A percentile compares a stretch with the other conserved stretches of the same genome.
Conservation (phyloP, 768 basidiomycete species). For the Trametopsis cervina region DNA sequence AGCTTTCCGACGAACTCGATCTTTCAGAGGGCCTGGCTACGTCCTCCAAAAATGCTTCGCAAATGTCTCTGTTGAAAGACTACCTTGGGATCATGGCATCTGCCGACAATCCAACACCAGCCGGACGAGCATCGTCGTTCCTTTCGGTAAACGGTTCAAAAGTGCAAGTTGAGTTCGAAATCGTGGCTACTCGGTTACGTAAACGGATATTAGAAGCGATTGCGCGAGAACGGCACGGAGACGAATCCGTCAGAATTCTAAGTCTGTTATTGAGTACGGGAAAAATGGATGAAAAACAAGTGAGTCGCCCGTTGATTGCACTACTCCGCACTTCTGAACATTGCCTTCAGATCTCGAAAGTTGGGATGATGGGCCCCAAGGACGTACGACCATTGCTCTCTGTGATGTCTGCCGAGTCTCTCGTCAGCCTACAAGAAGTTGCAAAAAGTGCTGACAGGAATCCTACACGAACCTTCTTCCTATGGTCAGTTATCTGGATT, state of each 20-base stretch:
- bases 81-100: slow-evolving; percentile 76
- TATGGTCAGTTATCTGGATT: slow-evolving; percentile 53
- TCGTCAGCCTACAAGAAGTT: slow-evolving; percentile 91
- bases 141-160: slow-evolving; percentile 64
- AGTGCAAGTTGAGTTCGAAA: slow-evolving; percentile 75
- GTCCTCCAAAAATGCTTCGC: slow-evolving; percentile 46
- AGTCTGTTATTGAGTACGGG: slow-evolving; percentile 73
- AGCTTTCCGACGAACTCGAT: slow-evolving; percentile 55
- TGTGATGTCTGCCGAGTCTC: slow-evolving; percentile 68
- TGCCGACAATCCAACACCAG: slow-evolving; percentile 75
- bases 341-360: slow-evolving; percentile 72
- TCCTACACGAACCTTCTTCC: slow-evolving; percentile 82
- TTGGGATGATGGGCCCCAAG: slow-evolving; percentile 88
- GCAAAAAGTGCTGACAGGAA: slow-evolving; percentile 88
- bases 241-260: slow-evolving; percentile 76
- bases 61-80: slow-evolving; percentile 60
- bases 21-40: slow-evolving; percentile 57
- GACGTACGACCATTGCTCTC: slow-evolving; percentile 79
- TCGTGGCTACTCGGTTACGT: slow-evolving; percentile 59
- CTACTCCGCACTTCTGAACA: not conserved
- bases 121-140: slow-evolving; percentile 65
- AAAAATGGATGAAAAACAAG: slow-evolving; percentile 94
- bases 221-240: slow-evolving; percentile 76
- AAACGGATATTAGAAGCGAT: slow-evolving; percentile 69
- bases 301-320: slow-evolving; percentile 20